phyloP scores from a whole-genome alignment of 352 stramenopile species.

The Elongisporangium undulatum region DNA sequence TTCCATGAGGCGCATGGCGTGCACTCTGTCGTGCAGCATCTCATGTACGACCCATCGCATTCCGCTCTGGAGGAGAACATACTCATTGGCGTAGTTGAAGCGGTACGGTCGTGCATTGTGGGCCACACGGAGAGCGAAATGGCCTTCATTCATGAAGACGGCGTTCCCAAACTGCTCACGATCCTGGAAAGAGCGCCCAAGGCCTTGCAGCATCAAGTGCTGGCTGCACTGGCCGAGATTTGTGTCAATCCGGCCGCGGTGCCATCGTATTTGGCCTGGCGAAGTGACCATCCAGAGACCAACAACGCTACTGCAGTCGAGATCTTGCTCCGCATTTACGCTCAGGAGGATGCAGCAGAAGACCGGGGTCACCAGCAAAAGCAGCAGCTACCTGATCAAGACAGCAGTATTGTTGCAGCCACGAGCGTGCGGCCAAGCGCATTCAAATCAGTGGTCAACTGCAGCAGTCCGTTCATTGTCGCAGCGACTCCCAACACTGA shows the following conservation, averaged over 20 bases:
- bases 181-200: slow-evolving; percentile 49
- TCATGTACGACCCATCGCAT: slow-evolving; percentile 47
- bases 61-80: slow-evolving; percentile 67
- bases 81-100: slow-evolving; percentile 56
- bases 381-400: background rate
- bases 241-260: slow-evolving; percentile 70
- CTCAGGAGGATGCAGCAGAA: slow-evolving; percentile 48
- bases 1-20: slow-evolving; percentile 54
- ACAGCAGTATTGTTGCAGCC: slow-evolving; percentile 13
- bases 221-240: slow-evolving; percentile 62
- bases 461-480: slow-evolving; percentile 35
- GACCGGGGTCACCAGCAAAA: slow-evolving; percentile 11
- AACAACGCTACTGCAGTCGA: slow-evolving; percentile 52
- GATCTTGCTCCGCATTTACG: slow-evolving; percentile 65
- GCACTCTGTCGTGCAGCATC: slow-evolving; percentile 25
- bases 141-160: slow-evolving; percentile 53
- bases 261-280: slow-evolving; percentile 58
- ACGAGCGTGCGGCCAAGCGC: slow-evolving; percentile 31
- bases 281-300: slow-evolving; percentile 35
- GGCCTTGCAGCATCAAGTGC: slow-evolving; percentile 49
- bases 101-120: slow-evolving; percentile 58
- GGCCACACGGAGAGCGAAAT: slow-evolving; percentile 47
- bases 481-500: slow-evolving; percentile 9
- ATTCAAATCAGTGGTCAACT: slow-evolving; percentile 49
- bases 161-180: slow-evolving; percentile 53